Conservation (phyloP, 192 early-diverging fungal species). For the Gonapodya sp. region DNA sequence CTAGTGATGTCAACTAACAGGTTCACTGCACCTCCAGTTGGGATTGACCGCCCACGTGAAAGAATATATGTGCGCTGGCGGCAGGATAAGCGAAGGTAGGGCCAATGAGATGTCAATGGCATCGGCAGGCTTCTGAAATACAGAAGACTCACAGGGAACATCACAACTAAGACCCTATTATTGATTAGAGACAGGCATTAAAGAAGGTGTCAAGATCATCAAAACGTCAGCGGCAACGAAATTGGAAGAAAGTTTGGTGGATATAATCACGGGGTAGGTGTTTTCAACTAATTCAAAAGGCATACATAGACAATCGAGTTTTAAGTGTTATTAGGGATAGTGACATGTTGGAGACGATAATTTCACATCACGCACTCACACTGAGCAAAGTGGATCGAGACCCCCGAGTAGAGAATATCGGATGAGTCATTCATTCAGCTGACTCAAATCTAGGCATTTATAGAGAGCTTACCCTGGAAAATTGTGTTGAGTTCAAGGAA, state of each 20-base stretch:
- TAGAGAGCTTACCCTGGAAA: too few relatives aligned
- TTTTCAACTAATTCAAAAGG: not conserved
- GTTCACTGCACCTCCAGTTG: not conserved
- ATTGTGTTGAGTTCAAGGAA: too few relatives aligned
- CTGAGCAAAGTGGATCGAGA: too few relatives aligned
- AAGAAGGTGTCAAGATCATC: not conserved
- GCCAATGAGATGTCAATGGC: not conserved
- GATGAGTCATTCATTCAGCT: too few relatives aligned
- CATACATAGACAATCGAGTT: not conserved
- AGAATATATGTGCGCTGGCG: not conserved
- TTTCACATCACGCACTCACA: too few relatives aligned
- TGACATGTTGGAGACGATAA: too few relatives aligned
- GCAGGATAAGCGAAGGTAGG: not conserved
- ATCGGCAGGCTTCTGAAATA: not conserved
- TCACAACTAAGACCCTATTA: not conserved
- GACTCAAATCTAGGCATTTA: too few relatives aligned
- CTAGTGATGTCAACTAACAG: not conserved
- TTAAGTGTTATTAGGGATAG: too few relatives aligned
- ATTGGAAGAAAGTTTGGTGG: not conserved
- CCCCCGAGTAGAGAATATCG: too few relatives aligned
- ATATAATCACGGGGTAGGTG: slow-evolving; percentile 2
- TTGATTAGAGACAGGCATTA: not conserved
- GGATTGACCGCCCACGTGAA: not conserved
- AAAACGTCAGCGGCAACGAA: not conserved
- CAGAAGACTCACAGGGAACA: not conserved